Base-by-base conservation (phyloP, 768 basidiomycete species). In the Tricholoma flavovirens region DNA sequence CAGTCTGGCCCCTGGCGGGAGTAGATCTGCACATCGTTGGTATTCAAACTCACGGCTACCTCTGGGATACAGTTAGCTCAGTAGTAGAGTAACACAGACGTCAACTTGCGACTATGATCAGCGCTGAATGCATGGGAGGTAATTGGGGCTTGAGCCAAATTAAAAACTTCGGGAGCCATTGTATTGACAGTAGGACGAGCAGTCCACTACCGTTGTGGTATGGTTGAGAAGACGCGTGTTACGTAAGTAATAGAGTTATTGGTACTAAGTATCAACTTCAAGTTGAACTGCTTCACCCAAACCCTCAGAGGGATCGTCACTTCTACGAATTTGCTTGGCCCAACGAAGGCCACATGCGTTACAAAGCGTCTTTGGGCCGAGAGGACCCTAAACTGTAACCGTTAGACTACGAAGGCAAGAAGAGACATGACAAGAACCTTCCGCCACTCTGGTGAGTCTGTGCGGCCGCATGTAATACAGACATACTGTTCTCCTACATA, bases 361-460 rank as follows among this genome's bases (percentile, higher is more conserved):
- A 76, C 96, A 98, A 4, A 98, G 73, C n/a, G 96, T 97, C 74
- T 98, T 99, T 1, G 96, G 93, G 33, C 96, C 96, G 54, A 83
- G 78, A 1, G 96, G 96, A 10, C 96, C 96, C 90, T 90, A 57
- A 30, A 50, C 35, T 56, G 53, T 24, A 22, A 22, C 56, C 33
- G 48, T 55, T 21, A 56, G 54, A 24, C 7, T 36, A 19, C 26
- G n/a, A 30, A 46, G 33, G 56, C 10, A 53, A 51, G 59, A 10
- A 45, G n/a, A 43, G 42, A 32, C 7, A 32, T 33, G 8, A 17
- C 60, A 70, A n/a, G 19, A 22, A 75, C 91, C 80, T 93, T 95
- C 63, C 96, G 82, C 96, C 96, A 99, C 73, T 99, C 96, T 0
- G 97, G 95, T 40, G 93, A 95, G 70, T 94, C 92, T 1, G 95